These are phyloP conservation scores for Pichia pseudocactophila DNA, from an alignment of 805 yeast genomes.

Conservation along the genomic window DNA sequence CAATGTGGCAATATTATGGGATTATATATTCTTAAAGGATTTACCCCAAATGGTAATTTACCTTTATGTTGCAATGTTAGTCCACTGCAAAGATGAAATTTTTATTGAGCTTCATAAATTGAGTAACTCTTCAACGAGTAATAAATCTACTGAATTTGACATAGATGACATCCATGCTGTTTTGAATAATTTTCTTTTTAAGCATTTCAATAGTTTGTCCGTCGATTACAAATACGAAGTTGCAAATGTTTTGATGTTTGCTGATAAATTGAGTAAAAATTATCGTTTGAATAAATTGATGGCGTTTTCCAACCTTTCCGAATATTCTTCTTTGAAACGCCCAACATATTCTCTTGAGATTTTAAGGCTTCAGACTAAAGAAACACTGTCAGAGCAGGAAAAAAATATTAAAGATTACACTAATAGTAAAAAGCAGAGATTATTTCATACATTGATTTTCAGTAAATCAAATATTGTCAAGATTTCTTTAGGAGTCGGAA, in stretches of 20 bases:
- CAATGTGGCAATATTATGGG: slow-evolving; percentile 57
- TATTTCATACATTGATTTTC: no score
- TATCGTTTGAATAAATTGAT: slow-evolving; percentile 7
- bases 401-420: no score
- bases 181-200: slow-evolving; percentile 21
- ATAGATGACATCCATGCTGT: slow-evolving; percentile 23
- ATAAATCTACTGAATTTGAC: slow-evolving; percentile 20
- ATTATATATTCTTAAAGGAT: slow-evolving; percentile 48
- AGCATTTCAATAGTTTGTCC: slow-evolving; percentile 18
- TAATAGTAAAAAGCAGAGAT: no score
- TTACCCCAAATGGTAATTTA: slow-evolving; percentile 49
- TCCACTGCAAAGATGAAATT: slow-evolving; percentile 37
- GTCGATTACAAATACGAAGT: slow-evolving; percentile 20
- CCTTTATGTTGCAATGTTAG: slow-evolving; percentile 49
- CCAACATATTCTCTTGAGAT: slow-evolving; percentile 7
- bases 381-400: not conserved
- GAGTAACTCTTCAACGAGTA: slow-evolving; percentile 22
- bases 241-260: slow-evolving; percentile 21
- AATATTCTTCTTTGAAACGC: slow-evolving; percentile 18
- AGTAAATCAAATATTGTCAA: not conserved
- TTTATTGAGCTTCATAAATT: slow-evolving; percentile 26
- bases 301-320: slow-evolving; percentile 5
- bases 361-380: slow-evolving; percentile 13
- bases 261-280: slow-evolving; percentile 8
- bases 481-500: slow-evolving; percentile 2